These are phyloP conservation scores for Carpinus viminea DNA, from an alignment of 306 rosid genomes.

Conservation along the genomic window DNA sequence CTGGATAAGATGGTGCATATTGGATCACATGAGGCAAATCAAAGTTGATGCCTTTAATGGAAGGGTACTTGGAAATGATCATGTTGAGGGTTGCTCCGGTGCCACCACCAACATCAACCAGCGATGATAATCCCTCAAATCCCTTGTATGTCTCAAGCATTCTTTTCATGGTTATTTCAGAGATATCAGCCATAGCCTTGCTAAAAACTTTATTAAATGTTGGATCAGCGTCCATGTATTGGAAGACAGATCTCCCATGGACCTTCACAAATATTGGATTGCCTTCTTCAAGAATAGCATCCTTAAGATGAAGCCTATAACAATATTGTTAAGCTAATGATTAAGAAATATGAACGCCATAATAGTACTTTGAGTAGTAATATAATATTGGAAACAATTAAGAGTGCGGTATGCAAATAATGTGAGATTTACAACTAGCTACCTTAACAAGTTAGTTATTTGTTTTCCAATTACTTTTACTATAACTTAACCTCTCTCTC, in stretches of 20 bases:
- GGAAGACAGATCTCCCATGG: slow-evolving; percentile 24
- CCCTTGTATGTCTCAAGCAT: slow-evolving; percentile 32
- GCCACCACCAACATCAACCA: slow-evolving; percentile 50
- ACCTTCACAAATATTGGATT: slow-evolving; percentile 26
- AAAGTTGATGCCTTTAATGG: slow-evolving; percentile 38
- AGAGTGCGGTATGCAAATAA: no score
- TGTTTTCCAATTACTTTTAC: no score
- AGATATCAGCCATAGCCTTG: slow-evolving; percentile 20
- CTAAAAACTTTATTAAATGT: slow-evolving; percentile 19
- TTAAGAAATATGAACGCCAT: no score
- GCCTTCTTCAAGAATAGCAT: slow-evolving; percentile 19
- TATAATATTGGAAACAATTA: no score
- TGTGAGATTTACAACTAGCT: no score
- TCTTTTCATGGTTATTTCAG: slow-evolving; percentile 13
- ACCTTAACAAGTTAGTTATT: no score
- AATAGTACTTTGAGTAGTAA: no score
- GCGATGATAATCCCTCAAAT: slow-evolving; percentile 32
- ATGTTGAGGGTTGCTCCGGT: slow-evolving; percentile 28
- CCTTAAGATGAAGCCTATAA: slow-evolving; percentile 29
- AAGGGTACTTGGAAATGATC: slow-evolving; percentile 36
- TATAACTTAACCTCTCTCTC: no score
- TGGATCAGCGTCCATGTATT: slow-evolving; percentile 20
- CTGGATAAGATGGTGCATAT: slow-evolving; percentile 9
- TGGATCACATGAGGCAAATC: slow-evolving; percentile 43
- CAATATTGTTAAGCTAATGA: no score